phyloP scores from a whole-genome alignment of 2,329 filamentous ascomycete species.

The Penicillium crustosum region DNA sequence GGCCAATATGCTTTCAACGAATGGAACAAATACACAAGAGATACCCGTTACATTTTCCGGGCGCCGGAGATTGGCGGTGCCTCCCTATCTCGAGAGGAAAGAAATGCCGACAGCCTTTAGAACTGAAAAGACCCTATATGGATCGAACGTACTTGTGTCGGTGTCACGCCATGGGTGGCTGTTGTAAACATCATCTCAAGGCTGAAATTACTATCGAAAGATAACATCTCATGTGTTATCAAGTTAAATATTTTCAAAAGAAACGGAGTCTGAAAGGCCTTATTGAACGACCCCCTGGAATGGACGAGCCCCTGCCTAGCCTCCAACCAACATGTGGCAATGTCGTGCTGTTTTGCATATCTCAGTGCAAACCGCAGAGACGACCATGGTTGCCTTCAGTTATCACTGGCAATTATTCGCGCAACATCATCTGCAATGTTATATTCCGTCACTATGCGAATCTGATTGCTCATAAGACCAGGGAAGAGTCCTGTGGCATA shows the following conservation, averaged over 20 bases:
- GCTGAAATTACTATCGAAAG: not conserved
- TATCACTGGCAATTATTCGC: not conserved
- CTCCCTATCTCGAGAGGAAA: not conserved
- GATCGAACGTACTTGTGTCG: not conserved
- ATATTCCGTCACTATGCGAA: constrained; percentile 14
- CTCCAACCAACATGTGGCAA: not conserved
- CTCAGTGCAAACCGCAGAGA: not conserved
- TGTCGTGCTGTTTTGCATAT: not conserved
- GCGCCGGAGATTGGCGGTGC: not conserved
- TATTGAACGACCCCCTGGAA: not conserved
- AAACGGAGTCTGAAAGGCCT: not conserved
- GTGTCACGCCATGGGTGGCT: not conserved
- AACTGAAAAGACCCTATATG: not conserved
- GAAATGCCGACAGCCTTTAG: not conserved
- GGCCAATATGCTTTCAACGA: not conserved
- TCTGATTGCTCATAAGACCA: constrained; percentile 12
- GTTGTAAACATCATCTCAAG: not conserved
- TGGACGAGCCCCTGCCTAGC: not conserved
- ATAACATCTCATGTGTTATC: not conserved
- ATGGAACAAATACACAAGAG: not conserved
- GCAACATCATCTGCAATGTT: constrained; percentile 19
- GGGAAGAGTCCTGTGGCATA: constrained; percentile 26
- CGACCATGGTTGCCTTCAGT: not conserved
- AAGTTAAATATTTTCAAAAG: not conserved
- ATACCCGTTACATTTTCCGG: not conserved